A percentile compares a stretch with the other conserved stretches of the same genome.
Conservation (phyloP, 306 rosid species). For the Clitoria ternatea region DNA sequence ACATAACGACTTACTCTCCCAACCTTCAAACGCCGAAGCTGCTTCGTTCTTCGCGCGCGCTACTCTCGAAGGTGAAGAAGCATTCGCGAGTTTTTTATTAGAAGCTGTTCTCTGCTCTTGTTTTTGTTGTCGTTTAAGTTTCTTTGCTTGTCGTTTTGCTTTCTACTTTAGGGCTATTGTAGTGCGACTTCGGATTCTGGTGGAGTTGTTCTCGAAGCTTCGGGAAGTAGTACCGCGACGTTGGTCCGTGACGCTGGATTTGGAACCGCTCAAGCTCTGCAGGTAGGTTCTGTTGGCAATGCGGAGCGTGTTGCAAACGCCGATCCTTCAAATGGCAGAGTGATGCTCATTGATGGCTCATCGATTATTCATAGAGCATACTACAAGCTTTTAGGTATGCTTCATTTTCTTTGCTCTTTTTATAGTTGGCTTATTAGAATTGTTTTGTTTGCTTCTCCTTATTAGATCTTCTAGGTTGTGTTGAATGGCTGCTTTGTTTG, state of each 20-base stretch:
- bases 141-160: not conserved
- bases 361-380: slow-evolving; percentile 81
- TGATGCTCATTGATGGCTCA: slow-evolving; percentile 90
- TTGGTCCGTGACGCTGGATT: slow-evolving; percentile 21
- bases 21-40: slow-evolving; percentile 14
- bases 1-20: not conserved
- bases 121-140: not conserved
- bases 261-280: slow-evolving; percentile 21
- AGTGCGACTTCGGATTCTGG: slow-evolving; percentile 30
- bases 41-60: slow-evolving; percentile 20
- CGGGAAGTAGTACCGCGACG: slow-evolving; percentile 23
- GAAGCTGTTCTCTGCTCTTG: not conserved
- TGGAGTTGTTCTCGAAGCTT: slow-evolving; percentile 31
- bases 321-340: slow-evolving; percentile 59
- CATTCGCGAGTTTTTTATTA: not conserved
- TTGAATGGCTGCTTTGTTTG: too few relatives aligned
- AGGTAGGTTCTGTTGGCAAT: slow-evolving; percentile 25
- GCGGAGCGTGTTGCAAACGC: slow-evolving; percentile 23
- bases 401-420: not conserved
- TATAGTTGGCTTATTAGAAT: not conserved
- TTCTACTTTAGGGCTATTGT: slow-evolving; percentile 52
- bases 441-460: not conserved
- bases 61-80: slow-evolving; percentile 29
- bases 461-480: not conserved
- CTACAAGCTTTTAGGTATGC: slow-evolving; percentile 81